Conservation (phyloP, 2,329 filamentous ascomycete species). For the Colletotrichum cordylinicola region DNA sequence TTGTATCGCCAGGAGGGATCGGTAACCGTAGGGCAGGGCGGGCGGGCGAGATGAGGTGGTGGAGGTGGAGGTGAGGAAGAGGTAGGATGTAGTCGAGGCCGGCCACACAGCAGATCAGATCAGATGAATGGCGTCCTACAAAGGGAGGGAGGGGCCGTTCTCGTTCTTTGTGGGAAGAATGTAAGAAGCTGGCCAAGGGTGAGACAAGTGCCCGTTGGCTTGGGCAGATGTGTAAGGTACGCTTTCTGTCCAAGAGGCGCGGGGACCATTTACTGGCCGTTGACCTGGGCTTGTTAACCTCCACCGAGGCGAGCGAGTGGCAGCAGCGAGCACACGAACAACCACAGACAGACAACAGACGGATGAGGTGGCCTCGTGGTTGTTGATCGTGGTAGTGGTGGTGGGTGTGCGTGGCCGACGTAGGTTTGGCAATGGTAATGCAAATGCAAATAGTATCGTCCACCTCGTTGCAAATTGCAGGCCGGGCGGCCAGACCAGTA, state of each 20-base stretch:
- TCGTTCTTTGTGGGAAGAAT: slow-evolving; percentile 13
- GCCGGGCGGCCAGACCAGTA: neutral
- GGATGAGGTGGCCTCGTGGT: neutral
- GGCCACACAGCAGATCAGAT: slow-evolving; percentile 12
- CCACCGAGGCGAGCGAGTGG: neutral
- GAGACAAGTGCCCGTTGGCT: slow-evolving; percentile 19
- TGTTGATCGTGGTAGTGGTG: neutral
- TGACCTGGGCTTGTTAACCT: neutral
- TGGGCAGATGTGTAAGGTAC: neutral
- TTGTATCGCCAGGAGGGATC: neutral
- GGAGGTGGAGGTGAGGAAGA: neutral
- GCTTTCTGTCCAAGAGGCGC: neutral
- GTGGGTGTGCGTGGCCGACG: neutral
- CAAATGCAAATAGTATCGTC: neutral
- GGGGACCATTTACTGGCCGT: neutral
- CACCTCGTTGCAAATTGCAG: neutral
- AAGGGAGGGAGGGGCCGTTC: slow-evolving; percentile 9
- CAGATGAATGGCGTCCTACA: slow-evolving; percentile 16
- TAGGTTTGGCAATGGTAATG: neutral
- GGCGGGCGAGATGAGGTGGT: neutral
- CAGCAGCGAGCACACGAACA: neutral
- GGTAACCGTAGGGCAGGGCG: neutral
- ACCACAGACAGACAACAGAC: neutral
- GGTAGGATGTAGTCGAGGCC: neutral
- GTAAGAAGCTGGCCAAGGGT: neutral